Base-by-base conservation (phyloP, 768 basidiomycete species). In the Boletus rufocinnamomeus region DNA sequence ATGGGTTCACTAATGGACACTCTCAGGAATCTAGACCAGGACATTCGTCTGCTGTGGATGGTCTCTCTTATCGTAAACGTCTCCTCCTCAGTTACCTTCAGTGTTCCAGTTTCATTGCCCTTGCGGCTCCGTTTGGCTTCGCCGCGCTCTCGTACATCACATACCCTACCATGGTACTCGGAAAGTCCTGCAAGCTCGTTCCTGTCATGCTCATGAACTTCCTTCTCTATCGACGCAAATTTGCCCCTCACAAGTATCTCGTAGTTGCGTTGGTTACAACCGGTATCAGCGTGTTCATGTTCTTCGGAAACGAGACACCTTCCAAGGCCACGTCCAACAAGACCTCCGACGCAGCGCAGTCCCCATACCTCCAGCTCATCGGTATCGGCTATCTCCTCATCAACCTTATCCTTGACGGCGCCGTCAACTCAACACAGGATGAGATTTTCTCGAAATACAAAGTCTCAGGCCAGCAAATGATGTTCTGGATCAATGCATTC, bases 131-230 rank as follows among this genome's bases (percentile, higher is more conserved):
- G 4, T 96, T 98, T 70, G 95, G 96, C 52, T 98, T 98, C 76
- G 90, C 95, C 13, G 87, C 95, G 6, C 87, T 98, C 44, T 87
- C 92, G 27, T 93, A 96, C 76, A 95, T 99, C 70, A 94, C 94
- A 19, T 98, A 98, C 79, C 97, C 97, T 50, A 94, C 96, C 45
- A 96, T 98, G 91, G 95, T 98, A 35, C 88, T 98, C 63, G 97
- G 93, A 52, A 98, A 98, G 74, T 98, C 95, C 0, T 98, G 97
- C 82, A 98, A 98, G 72, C 92, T 99, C 70, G 93, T 99, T 45
- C 97, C 97, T 1, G 97, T 95, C 59, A 93, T 96, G 85, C 83
- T 98, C 73, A 95, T 98, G 89, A 98, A 98, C 76, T 87, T 98
- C 66, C 67, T 98, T 40, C 81, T 98, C 58, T 98, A 98, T 76